Conservation (phyloP, 768 basidiomycete species). For the Dictyophora rubrovolvata region DNA sequence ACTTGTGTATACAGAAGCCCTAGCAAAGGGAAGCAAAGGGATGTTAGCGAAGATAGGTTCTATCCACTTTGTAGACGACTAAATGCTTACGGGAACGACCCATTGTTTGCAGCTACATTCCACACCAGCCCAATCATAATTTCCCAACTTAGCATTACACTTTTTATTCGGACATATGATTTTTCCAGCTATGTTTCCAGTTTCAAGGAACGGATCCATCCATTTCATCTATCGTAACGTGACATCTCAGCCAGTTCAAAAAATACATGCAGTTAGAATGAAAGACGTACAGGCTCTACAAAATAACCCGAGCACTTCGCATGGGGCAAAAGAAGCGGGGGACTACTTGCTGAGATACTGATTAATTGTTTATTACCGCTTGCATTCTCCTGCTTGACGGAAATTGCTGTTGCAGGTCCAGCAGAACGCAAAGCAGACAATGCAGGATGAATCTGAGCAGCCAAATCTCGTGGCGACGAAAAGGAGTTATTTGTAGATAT, state of each 20-base stretch:
- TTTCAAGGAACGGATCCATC: constrained; percentile 79
- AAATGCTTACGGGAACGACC: constrained; percentile 70
- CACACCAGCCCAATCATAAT: constrained; percentile 94
- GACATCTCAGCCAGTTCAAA: not conserved
- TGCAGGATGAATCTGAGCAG: constrained; percentile 39
- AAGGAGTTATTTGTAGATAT: constrained; percentile 16
- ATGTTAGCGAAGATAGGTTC: not conserved
- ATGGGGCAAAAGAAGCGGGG: constrained; percentile 58
- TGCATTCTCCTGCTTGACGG: constrained; percentile 6
- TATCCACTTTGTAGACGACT: not conserved
- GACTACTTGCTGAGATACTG: constrained; percentile 27
- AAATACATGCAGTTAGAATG: not conserved
- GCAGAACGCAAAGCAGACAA: constrained; percentile 36
- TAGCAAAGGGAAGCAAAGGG: constrained; percentile 17
- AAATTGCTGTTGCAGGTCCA: constrained; percentile 14
- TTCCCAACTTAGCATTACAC: constrained; percentile 86
- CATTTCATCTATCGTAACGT: constrained; percentile 71
- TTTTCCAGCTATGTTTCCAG: constrained; percentile 78
- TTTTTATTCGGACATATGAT: constrained; percentile 87
- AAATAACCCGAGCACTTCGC: constrained; percentile 94
- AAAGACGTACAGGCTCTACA: constrained; percentile 73
- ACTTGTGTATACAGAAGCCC: constrained; percentile 46
- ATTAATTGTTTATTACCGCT: constrained; percentile 7
- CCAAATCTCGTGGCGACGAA: constrained; percentile 28
- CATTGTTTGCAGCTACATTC: constrained; percentile 86